These are phyloP conservation scores for Filobasidium wieringae DNA, from an alignment of 768 basidiomycete species.

Conservation along the genomic window DNA sequence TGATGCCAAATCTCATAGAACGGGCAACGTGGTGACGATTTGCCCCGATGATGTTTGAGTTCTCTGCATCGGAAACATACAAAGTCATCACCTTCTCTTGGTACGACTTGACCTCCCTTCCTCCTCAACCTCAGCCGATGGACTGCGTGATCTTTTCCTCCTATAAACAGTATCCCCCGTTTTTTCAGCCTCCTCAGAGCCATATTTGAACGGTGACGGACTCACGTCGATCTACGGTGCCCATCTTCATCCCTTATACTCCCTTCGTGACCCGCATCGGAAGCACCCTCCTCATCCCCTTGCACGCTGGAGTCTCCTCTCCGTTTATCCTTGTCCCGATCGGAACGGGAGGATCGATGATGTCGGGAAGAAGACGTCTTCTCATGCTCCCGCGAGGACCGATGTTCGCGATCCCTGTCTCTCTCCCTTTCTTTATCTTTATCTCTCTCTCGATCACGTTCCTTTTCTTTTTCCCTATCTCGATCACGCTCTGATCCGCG, in stretches of 20 bases:
- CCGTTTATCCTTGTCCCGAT: neutral
- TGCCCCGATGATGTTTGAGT: no score
- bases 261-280: neutral
- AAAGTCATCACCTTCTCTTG: neutral
- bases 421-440: neutral
- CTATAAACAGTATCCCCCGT: neutral
- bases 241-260: constrained; percentile 1
- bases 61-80: no score
- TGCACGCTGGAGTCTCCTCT: neutral
- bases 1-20: no score
- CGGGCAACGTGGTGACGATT: no score
- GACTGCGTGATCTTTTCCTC: constrained; percentile 6
- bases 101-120: neutral
- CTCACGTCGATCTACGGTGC: no score
- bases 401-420: constrained; percentile 4
- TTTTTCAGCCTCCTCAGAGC: neutral
- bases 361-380: constrained; percentile 1
- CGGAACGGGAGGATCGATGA: neutral
- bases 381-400: no score
- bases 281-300: constrained; percentile 5
- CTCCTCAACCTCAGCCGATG: neutral
- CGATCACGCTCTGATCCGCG: constrained; percentile 5
- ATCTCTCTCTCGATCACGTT: neutral
- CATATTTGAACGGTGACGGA: no score
- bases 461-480: neutral